Percentiles rank a stretch among this genome's conserved stretches.
Conservation (phyloP, 2,329 filamentous ascomycete species). For the Didymella glomerata region DNA sequence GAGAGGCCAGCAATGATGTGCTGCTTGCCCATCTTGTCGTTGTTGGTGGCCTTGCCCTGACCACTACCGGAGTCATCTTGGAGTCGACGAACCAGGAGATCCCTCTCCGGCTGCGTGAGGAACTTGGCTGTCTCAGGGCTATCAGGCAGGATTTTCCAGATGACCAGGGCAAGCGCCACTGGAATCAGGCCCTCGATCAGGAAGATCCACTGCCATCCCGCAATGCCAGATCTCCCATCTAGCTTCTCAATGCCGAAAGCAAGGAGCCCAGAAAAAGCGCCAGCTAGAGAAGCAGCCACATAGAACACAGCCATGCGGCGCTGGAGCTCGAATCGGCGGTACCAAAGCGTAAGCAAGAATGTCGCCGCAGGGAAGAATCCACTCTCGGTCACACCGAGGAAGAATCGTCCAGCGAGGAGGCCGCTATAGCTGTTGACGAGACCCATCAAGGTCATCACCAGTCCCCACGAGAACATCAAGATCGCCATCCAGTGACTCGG, state of each 20-base stretch:
- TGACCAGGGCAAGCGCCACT: slow-evolving; percentile 52
- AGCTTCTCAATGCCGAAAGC: slow-evolving; percentile 47
- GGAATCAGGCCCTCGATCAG: slow-evolving; percentile 44
- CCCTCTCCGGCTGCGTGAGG: slow-evolving; percentile 45
- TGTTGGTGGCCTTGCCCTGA: slow-evolving; percentile 56
- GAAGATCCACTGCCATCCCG: slow-evolving; percentile 50
- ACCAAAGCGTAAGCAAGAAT: slow-evolving; percentile 49
- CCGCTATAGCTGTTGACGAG: slow-evolving; percentile 58
- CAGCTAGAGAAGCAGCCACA: slow-evolving; percentile 44
- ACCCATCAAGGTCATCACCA: slow-evolving; percentile 54
- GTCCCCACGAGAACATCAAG: slow-evolving; percentile 53
- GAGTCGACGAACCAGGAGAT: slow-evolving; percentile 44
- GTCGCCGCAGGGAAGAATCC: slow-evolving; percentile 73
- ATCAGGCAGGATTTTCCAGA: slow-evolving; percentile 64
- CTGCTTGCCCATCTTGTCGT: slow-evolving; percentile 58
- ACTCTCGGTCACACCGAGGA: slow-evolving; percentile 55
- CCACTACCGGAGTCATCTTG: slow-evolving; percentile 56
- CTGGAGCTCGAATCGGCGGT: slow-evolving; percentile 47
- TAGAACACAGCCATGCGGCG: slow-evolving; percentile 50
- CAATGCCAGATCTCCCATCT: slow-evolving; percentile 37
- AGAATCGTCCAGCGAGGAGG: slow-evolving; percentile 59
- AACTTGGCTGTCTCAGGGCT: slow-evolving; percentile 54
- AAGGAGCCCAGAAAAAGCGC: slow-evolving; percentile 49
- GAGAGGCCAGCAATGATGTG: slow-evolving; percentile 60
- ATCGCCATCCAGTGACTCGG: slow-evolving; percentile 54